Evolutionary conservation across 108 stramenopile species (phyloP), one percentile per base, ranked within the genome.

Genomic region (Skeletonema potamos): DNA sequence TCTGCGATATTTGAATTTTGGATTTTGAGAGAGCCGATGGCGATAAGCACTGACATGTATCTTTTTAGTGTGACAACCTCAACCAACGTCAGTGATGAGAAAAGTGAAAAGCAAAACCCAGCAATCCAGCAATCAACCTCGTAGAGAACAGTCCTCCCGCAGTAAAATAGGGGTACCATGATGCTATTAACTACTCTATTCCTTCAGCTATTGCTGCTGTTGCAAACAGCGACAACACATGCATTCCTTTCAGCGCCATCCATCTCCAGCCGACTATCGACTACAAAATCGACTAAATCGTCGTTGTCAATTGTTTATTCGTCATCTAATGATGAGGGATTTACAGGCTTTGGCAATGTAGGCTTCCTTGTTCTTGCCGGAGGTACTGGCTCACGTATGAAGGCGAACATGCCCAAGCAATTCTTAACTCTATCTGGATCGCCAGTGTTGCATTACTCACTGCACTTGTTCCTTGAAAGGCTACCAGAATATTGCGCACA

Each of bases 321-420:
- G 1, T 74, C 63, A 4, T 13, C 69, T n/a, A 27, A 64, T 22
- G 65, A 70, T 36, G 65, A 29, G 5, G 71, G 79, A 17, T 64
- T 64, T 54, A 39, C 70, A 20, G 70, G 55, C 36, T 82, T 89
- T 77, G 56, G 59, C 36, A 75, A 94, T 72, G 93, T 95, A 46
- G 95, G 94, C 28, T 92, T 96, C 57, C 83, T 97, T 12, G 70
- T 97, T 8, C 82, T 96, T 36, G 96, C 97, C 0, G 97, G 97
- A 11, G 97, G 97, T n/a, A 93, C 87, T 12, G 97, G 97, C 26
- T 92, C 88, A 30, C 84, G 97, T 27, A 97, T 97, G 97, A 96
- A 97, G 69, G 87, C 96, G 24, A 82, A 65, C 64, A 84, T 93
- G 81, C 97, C 96, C 32, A 97, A 97, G 80, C 97, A 97, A 79